These are phyloP conservation scores for Phytophthora kernoviae DNA, from an alignment of 352 stramenopile species.

Conservation along the genomic window DNA sequence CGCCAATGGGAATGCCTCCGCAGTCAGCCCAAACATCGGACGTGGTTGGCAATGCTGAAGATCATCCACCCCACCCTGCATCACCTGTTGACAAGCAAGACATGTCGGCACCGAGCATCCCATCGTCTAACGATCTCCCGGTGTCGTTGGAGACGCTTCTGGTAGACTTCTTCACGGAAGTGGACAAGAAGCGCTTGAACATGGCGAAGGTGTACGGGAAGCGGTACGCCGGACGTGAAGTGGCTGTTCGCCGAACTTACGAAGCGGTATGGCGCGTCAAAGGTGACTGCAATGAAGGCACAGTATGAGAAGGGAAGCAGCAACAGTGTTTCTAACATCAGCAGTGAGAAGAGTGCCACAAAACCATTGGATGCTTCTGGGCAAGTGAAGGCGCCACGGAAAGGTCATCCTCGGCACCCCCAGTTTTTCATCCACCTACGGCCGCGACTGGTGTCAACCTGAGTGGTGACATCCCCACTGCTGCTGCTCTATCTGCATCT, in stretches of 20 bases:
- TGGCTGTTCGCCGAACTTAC: constrained; percentile 69
- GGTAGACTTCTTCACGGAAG: constrained; percentile 62
- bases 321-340: background rate
- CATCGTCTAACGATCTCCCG: constrained; percentile 3
- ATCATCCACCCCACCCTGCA: background rate
- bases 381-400: constrained; percentile 21
- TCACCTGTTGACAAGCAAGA: constrained; percentile 6
- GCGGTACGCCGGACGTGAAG: constrained; percentile 72
- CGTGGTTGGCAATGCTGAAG: background rate
- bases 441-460: constrained; percentile 18
- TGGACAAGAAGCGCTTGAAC: constrained; percentile 61
- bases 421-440: constrained; percentile 37
- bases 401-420: constrained; percentile 30
- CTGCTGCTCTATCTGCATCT: background rate
- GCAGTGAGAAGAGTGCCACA: constrained; percentile 1
- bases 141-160: constrained; percentile 61
- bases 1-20: constrained; percentile 1
- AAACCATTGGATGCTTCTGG: constrained; percentile 9
- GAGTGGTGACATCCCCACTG: constrained; percentile 5
- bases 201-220: constrained; percentile 74
- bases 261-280: constrained; percentile 61
- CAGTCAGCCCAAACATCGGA: background rate
- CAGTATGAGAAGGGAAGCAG: constrained; percentile 25
- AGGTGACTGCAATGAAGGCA: constrained; percentile 45
- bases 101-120: background rate